Evolutionary conservation across 2,329 filamentous ascomycete genomes (phyloP).

Genomic region (Fusarium xylarioides): DNA sequence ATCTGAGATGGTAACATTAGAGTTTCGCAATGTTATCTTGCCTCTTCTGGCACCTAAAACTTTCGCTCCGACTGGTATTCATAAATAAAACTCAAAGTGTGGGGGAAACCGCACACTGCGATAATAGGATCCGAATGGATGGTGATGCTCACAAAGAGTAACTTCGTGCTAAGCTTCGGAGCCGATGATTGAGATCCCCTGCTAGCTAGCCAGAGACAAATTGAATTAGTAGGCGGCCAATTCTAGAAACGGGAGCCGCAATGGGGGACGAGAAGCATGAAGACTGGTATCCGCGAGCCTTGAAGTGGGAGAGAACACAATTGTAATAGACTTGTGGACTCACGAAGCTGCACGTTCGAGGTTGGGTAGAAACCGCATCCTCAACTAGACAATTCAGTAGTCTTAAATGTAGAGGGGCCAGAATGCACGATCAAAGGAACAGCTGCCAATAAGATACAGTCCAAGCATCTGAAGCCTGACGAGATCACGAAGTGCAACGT

Average conservation of each 20-base stretch:
- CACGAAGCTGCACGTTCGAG: not conserved
- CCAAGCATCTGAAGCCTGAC: not conserved
- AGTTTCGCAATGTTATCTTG: too few relatives aligned
- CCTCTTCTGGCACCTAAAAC: too few relatives aligned
- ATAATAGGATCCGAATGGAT: not conserved
- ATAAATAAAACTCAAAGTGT: too few relatives aligned
- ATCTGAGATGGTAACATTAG: too few relatives aligned
- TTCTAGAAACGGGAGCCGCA: not conserved
- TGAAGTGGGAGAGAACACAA: not conserved
- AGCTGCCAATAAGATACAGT: not conserved
- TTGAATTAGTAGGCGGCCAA: not conserved
- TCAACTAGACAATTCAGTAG: not conserved
- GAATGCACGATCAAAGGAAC: not conserved
- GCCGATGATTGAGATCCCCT: not conserved
- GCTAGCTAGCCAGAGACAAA: rapidly evolving
- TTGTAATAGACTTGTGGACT: not conserved
- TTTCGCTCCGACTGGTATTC: too few relatives aligned
- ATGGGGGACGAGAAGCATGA: not conserved
- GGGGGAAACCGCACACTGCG: too few relatives aligned
- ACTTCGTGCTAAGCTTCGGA: not conserved
- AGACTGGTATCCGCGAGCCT: not conserved
- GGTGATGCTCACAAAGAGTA: not conserved
- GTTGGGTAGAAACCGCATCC: not conserved
- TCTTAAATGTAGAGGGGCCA: not conserved
- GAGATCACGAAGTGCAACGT: not conserved